phyloP scores from a whole-genome alignment of 2,329 filamentous ascomycete genomes.

The Epichloe coenophiala region DNA sequence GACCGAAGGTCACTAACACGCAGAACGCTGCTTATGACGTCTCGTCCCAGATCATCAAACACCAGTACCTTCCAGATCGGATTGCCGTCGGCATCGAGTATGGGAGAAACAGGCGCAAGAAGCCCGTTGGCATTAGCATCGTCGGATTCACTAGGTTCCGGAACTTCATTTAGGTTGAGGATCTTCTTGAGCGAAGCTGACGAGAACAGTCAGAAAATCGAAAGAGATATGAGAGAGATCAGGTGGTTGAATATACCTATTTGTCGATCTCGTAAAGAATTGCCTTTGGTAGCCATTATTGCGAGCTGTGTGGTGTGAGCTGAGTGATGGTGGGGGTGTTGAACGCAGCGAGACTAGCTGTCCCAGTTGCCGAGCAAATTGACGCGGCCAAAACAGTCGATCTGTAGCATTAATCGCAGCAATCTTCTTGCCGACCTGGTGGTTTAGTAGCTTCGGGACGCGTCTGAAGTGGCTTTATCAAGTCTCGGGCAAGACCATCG shows the following conservation, averaged over 20 bases:
- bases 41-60: constrained; percentile 80
- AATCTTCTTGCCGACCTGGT: background rate
- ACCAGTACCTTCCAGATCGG: constrained; percentile 97
- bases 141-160: constrained; percentile 44
- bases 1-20: constrained; percentile 83
- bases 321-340: background rate
- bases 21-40: constrained; percentile 94
- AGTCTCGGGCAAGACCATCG: background rate
- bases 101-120: constrained; percentile 57
- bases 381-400: background rate
- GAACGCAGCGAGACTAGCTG: background rate
- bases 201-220: constrained; percentile 3
- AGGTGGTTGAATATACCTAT: constrained; percentile 23
- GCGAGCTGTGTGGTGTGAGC: background rate
- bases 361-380: background rate
- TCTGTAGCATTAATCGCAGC: background rate
- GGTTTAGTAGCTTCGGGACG: background rate
- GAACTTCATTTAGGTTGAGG: constrained; percentile 78
- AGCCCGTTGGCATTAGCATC: constrained; percentile 52
- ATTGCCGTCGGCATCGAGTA: constrained; percentile 75
- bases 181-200: constrained; percentile 87
- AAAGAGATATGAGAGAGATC: background rate
- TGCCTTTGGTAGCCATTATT: constrained; percentile 32
- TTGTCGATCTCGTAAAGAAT: constrained; percentile 36
- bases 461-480: background rate